Conservation (phyloP, 306 rosid genomes). For the Rosa multiflora region DNA sequence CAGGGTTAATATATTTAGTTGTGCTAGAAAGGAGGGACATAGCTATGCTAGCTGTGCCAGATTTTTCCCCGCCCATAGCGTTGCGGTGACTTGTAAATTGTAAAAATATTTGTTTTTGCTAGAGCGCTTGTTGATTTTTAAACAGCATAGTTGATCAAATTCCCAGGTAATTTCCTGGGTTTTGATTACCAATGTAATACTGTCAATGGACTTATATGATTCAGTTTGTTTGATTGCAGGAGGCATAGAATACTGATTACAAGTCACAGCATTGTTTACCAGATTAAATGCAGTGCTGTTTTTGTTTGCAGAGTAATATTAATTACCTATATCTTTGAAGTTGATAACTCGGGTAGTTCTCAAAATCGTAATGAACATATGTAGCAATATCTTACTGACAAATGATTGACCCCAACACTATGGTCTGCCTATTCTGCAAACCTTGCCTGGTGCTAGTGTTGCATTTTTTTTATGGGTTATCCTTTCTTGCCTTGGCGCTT, state of each 20-base stretch:
- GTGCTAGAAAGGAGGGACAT: slow-evolving; percentile 17
- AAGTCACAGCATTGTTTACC: not conserved
- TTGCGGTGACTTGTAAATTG: slow-evolving; percentile 50
- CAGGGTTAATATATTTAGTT: slow-evolving; percentile 20
- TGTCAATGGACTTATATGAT: not conserved
- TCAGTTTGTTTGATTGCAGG: not conserved
- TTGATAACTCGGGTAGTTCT: not conserved
- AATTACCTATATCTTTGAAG: not conserved
- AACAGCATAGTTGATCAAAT: slow-evolving; percentile 14
- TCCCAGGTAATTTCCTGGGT: not conserved
- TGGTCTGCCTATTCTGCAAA: no score
- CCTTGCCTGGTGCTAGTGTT: no score
- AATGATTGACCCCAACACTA: no score
- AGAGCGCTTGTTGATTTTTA: slow-evolving; percentile 12
- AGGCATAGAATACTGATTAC: not conserved
- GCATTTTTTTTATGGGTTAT: no score
- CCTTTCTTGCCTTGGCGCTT: no score
- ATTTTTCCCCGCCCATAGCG: slow-evolving; percentile 29
- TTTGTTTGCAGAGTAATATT: not conserved
- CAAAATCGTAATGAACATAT: no score
- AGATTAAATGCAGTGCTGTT: not conserved
- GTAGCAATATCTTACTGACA: no score
- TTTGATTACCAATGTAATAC: slow-evolving; percentile 8
- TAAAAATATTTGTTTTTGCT: slow-evolving; percentile 12
- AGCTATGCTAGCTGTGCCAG: slow-evolving; percentile 27